phyloP scores from a whole-genome alignment of 768 basidiomycete genomes.

The Mycena galericulata region DNA sequence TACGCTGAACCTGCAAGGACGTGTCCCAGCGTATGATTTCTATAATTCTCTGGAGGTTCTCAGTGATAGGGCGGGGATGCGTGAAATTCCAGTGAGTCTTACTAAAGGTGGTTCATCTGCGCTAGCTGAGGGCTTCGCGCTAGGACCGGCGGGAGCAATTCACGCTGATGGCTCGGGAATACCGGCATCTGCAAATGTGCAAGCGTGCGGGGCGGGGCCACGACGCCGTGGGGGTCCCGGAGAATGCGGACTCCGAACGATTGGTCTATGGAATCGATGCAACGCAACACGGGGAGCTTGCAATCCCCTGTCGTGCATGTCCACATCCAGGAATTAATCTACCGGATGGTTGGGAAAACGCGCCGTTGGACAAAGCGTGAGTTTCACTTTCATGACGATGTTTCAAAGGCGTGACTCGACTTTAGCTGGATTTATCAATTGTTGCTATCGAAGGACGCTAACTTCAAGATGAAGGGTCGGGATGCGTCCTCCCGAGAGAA shows the following conservation, averaged over 20 bases:
- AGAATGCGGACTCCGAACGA: not conserved
- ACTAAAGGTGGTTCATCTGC: not conserved
- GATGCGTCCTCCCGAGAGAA: slow-evolving; percentile 14
- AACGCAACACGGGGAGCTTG: slow-evolving; percentile 12
- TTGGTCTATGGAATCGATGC: not conserved
- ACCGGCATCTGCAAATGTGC: not conserved
- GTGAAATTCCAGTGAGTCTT: not conserved
- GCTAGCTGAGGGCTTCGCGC: not conserved
- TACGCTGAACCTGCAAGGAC: slow-evolving; percentile 31
- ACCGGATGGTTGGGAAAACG: not conserved
- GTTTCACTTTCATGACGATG: no score
- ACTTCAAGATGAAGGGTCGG: slow-evolving; percentile 34
- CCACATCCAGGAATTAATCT: slow-evolving; percentile 31
- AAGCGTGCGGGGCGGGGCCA: slow-evolving; percentile 18
- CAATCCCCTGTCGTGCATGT: slow-evolving; percentile 25
- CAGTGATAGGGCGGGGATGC: not conserved
- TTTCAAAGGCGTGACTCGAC: not conserved
- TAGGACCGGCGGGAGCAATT: not conserved
- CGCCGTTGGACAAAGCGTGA: not conserved
- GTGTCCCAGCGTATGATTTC: slow-evolving; percentile 35
- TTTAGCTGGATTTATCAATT: slow-evolving; percentile 23
- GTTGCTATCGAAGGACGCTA: slow-evolving; percentile 32
- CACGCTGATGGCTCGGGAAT: not conserved
- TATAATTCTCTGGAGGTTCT: slow-evolving; percentile 30
- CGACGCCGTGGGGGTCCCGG: not conserved